Evolutionary conservation across 2,329 filamentous ascomycete genomes (phyloP).

Genomic region (Aspergillus felis): DNA sequence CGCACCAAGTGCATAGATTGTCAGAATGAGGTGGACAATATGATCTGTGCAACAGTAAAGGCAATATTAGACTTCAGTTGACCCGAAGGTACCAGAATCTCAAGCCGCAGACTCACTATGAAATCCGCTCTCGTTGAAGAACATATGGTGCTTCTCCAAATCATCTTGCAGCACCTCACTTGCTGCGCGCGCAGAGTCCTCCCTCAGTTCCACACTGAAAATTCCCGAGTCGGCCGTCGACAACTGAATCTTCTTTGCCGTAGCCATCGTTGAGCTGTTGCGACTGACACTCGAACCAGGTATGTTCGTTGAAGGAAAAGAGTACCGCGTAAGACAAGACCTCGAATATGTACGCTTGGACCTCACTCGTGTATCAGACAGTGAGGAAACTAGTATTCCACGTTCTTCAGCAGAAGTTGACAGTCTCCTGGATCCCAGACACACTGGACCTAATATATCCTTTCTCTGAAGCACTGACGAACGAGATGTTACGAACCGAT

Average conservation of each 20-base stretch:
- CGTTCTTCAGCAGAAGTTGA: too few species aligned
- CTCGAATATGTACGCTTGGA: background rate
- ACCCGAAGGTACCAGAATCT: background rate
- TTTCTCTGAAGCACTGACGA: background rate
- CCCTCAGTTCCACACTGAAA: slow-evolving; percentile 46
- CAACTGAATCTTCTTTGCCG: slow-evolving; percentile 46
- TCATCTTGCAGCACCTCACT: slow-evolving; percentile 73
- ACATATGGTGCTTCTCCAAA: slow-evolving; percentile 69
- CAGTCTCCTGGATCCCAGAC: background rate
- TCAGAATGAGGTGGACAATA: slow-evolving; percentile 72
- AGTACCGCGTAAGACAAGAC: background rate
- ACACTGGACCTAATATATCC: background rate
- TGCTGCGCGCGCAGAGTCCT: slow-evolving; percentile 58
- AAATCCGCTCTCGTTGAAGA: slow-evolving; percentile 70
- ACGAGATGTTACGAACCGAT: background rate
- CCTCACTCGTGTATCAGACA: too few species aligned
- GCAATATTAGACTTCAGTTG: background rate
- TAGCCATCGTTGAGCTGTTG: slow-evolving; percentile 41
- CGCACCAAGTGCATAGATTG: slow-evolving; percentile 72
- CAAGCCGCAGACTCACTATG: slow-evolving; percentile 50
- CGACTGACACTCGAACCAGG: background rate
- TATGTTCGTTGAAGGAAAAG: background rate
- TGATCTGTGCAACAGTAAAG: slow-evolving; percentile 53
- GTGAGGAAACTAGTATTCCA: too few species aligned
- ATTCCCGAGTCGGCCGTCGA: slow-evolving; percentile 42